Percentiles rank a stretch among this genome's conserved stretches.
phyloP scores from a whole-genome alignment of 176 grass and related monocot genomes.

The Ensete glaucum region DNA sequence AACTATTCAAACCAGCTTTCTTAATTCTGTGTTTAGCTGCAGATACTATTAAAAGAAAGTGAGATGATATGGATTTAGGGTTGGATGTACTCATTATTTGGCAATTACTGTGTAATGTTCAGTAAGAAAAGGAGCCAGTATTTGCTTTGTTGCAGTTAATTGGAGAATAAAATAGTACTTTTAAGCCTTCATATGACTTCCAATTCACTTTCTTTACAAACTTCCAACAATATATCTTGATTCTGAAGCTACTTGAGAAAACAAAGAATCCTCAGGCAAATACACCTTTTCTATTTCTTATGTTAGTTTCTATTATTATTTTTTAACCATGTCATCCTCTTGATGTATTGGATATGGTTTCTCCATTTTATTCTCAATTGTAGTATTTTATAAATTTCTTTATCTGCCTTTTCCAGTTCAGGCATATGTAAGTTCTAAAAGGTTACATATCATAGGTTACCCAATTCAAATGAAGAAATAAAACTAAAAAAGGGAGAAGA shows the following conservation, averaged over 20 bases:
- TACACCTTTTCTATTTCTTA: not conserved
- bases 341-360: not conserved
- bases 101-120: not conserved
- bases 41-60: not conserved
- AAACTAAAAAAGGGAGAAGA: too few species aligned
- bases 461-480: too few species aligned
- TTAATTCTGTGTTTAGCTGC: not conserved
- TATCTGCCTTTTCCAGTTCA: not conserved
- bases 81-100: not conserved
- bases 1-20: not conserved
- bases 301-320: not conserved
- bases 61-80: not conserved
- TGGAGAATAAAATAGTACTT: not conserved
- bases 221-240: not conserved
- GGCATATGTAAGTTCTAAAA: not conserved
- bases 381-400: not conserved
- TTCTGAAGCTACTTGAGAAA: not conserved
- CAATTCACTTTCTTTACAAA: not conserved
- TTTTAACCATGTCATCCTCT: not conserved
- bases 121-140: not conserved
- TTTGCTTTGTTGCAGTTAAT: not conserved
- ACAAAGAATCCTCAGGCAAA: not conserved
- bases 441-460: too few species aligned
- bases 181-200: not conserved
- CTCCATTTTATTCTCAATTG: not conserved